These are phyloP conservation scores for Candida lessepsii DNA, from an alignment of 805 yeast genomes.

Conservation along the genomic window DNA sequence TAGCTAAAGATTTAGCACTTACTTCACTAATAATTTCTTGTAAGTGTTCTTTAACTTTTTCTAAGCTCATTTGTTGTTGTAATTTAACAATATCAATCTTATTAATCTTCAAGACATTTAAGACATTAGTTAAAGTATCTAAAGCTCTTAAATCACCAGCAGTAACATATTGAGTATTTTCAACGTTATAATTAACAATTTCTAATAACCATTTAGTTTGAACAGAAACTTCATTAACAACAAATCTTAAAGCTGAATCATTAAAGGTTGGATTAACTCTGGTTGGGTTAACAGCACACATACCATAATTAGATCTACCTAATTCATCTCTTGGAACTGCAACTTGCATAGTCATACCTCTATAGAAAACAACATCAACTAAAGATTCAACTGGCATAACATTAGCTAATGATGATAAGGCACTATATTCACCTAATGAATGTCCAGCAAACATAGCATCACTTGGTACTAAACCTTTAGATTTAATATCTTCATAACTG, in stretches of 20 bases:
- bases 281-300: slow-evolving; percentile 98
- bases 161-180: slow-evolving; percentile 96
- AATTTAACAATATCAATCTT: slow-evolving; percentile 90
- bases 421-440: slow-evolving; percentile 98
- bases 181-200: slow-evolving; percentile 97
- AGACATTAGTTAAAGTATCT: slow-evolving; percentile 88
- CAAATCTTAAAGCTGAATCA: slow-evolving; percentile 92
- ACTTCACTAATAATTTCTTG: slow-evolving; percentile 85
- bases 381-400: slow-evolving; percentile 98
- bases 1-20: slow-evolving; percentile 73
- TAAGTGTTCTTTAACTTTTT: slow-evolving; percentile 85
- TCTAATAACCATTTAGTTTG: slow-evolving; percentile 93
- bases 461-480: slow-evolving; percentile 92
- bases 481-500: slow-evolving; percentile 93
- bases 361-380: slow-evolving; percentile 96
- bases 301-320: slow-evolving; percentile 98
- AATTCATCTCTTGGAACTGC: slow-evolving; percentile 96
- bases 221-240: slow-evolving; percentile 80
- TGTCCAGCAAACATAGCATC: slow-evolving; percentile 98
- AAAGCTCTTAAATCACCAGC: slow-evolving; percentile 98
- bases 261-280: slow-evolving; percentile 85
- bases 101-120: slow-evolving; percentile 90
- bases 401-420: slow-evolving; percentile 93
- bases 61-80: slow-evolving; percentile 77
- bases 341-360: slow-evolving; percentile 99